Evolutionary conservation across 805 yeast genomes (phyloP), one percentile per base, ranked within the genome.

Genomic region (Diddensiella santjacobensis): DNA sequence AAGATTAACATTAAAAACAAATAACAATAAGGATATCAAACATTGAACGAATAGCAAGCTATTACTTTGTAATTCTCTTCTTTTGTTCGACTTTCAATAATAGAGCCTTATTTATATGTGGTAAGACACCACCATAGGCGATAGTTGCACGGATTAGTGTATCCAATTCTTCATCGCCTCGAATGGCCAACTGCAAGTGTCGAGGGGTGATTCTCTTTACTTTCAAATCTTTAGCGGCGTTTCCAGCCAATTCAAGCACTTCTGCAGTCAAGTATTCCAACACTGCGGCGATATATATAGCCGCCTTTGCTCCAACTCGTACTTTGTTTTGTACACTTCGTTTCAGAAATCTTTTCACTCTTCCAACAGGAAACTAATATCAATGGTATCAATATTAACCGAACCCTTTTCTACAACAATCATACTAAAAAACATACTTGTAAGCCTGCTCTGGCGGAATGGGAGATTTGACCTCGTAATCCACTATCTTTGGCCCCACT

Each of bases 151-250:
- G 62, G 65, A 91, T 85, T 65, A 91, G 79, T 56, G 88, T 83
- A 74, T 90, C 96, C 70, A 91, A 81, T 72, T 91, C 98, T 71
- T 91, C 98, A 71, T 91, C 98, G 67, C 96, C 96, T 75, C 98
- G 87, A 65, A 90, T 90, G 54, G 98, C 98, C 64, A 90, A 79
- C 71, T 90, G 96, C 65, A 90, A 77, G 71, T 90, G 98, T 73
- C 98, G 87, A 64, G 98, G 98, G 17, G 96, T 89, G 68, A 90
- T 90, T 83, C 98, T 88, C 73, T 90, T 89, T 59, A 88, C 93
- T 69, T 87, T 87, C 68, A 88, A 77, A 65, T 91, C 97, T 70
- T 91, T 89, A 40, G 98, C 97, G 31, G 98, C 98, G 68, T 91
- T 91, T 71, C 98, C 97, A 50, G 98, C 97, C 78, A 91, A 77